Conservation (phyloP, 345 rosid genomes). For the Syzygium aromaticum region DNA sequence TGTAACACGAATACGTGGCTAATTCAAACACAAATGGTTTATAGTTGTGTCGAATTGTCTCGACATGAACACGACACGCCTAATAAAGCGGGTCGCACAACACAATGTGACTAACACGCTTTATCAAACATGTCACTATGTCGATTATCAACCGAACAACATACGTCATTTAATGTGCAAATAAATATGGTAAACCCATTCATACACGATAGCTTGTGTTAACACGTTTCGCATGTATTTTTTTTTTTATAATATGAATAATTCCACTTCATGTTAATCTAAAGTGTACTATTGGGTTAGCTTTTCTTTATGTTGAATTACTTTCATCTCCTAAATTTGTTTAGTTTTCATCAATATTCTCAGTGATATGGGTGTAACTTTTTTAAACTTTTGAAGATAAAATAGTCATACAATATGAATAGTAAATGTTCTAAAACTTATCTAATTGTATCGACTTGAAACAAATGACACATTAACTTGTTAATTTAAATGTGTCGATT, state of each 20-base stretch:
- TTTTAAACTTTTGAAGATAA: background rate
- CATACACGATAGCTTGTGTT: background rate
- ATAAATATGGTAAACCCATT: background rate
- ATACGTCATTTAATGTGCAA: background rate
- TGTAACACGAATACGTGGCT: background rate
- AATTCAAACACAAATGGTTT: background rate
- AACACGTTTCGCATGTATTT: background rate
- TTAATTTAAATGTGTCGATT: background rate
- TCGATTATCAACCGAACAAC: background rate
- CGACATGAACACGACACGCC: background rate
- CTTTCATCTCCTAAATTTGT: background rate
- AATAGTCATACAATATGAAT: too few species aligned
- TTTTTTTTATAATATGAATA: background rate
- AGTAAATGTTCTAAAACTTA: too few species aligned
- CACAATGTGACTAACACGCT: background rate
- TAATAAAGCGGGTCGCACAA: background rate
- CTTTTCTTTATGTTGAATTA: background rate
- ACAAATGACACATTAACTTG: background rate
- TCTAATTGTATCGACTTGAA: background rate
- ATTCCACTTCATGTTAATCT: background rate
- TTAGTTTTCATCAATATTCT: background rate
- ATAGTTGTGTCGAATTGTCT: background rate
- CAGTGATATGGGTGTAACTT: background rate
- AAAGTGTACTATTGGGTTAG: background rate
- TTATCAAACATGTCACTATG: background rate